phyloP scores from a whole-genome alignment of 2,329 filamentous ascomycete genomes.

The Rhynchosporium secalis region DNA sequence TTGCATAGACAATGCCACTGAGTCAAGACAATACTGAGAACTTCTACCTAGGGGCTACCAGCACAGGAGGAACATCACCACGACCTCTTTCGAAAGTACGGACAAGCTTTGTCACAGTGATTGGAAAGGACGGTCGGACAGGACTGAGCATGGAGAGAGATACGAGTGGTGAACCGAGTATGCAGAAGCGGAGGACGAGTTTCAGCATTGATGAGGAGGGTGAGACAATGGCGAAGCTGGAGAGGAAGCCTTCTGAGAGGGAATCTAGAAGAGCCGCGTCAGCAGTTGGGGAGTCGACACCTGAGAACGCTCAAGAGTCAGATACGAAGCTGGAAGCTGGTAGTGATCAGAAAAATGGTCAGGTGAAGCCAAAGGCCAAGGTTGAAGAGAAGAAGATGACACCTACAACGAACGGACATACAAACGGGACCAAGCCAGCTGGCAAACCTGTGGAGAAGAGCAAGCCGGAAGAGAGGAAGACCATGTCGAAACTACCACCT shows the following conservation, averaged over 20 bases:
- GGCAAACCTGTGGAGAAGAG: slow-evolving; percentile 9
- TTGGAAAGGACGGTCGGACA: slow-evolving; percentile 48
- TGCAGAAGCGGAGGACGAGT: slow-evolving; percentile 34
- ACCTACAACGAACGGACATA: slow-evolving; percentile 26
- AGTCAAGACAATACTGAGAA: slow-evolving; percentile 24
- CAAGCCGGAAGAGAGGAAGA: slow-evolving; percentile 26
- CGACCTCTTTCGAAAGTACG: slow-evolving; percentile 73
- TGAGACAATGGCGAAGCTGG: slow-evolving; percentile 28
- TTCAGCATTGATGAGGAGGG: slow-evolving; percentile 37
- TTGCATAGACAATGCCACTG: slow-evolving; percentile 12
- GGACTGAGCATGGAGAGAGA: slow-evolving; percentile 47
- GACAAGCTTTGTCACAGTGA: slow-evolving; percentile 73
- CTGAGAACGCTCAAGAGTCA: slow-evolving; percentile 35
- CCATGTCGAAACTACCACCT: slow-evolving; percentile 28
- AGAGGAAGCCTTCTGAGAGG: slow-evolving; percentile 34
- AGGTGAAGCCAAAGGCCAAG: slow-evolving; percentile 25
- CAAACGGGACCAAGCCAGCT: slow-evolving; percentile 21
- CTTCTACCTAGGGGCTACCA: slow-evolving; percentile 27
- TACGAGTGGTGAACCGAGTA: slow-evolving; percentile 33
- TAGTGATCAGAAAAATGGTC: slow-evolving; percentile 24
- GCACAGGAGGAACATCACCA: slow-evolving; percentile 47
- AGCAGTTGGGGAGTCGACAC: slow-evolving; percentile 34
- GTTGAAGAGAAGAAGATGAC: slow-evolving; percentile 23
- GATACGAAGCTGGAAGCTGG: slow-evolving; percentile 31
- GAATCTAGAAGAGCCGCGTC: slow-evolving; percentile 33